phyloP scores from a whole-genome alignment of 306 rosid genomes.

The Astragalus glycyphyllos region DNA sequence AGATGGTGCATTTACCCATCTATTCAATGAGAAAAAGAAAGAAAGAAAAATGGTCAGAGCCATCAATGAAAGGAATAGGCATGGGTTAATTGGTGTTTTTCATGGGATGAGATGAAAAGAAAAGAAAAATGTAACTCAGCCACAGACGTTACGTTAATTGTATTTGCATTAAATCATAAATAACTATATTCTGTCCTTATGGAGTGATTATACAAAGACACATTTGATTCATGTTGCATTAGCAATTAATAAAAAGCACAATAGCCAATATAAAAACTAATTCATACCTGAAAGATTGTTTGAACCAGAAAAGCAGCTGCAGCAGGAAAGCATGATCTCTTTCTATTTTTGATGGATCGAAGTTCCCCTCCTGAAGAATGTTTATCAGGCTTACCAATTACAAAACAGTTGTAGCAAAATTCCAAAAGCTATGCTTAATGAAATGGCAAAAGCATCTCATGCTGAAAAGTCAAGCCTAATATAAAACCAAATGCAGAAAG shows the following conservation, averaged over 20 bases:
- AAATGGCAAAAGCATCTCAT: slow-evolving; percentile 32
- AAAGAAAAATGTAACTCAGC: neutral
- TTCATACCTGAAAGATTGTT: slow-evolving; percentile 81
- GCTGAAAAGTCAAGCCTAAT: slow-evolving; percentile 35
- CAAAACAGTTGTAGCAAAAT: slow-evolving; percentile 32
- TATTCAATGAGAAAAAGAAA: slow-evolving; percentile 43
- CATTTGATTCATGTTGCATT: slow-evolving; percentile 21
- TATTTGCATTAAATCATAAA: slow-evolving; percentile 33
- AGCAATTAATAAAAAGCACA: slow-evolving; percentile 20
- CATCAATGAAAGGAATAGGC: slow-evolving; percentile 8
- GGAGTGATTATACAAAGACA: slow-evolving; percentile 15
- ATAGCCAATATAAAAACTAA: slow-evolving; percentile 23
- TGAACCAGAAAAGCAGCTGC: slow-evolving; percentile 98
- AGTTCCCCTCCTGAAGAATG: slow-evolving; percentile 80
- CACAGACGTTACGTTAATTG: neutral
- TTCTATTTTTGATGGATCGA: slow-evolving; percentile 69
- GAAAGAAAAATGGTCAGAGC: slow-evolving; percentile 32
- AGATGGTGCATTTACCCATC: slow-evolving; percentile 87
- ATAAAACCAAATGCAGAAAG: slow-evolving; percentile 21
- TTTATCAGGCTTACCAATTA: slow-evolving; percentile 43
- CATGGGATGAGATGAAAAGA: neutral
- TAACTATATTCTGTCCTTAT: neutral
- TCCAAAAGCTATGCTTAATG: slow-evolving; percentile 18
- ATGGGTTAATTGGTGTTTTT: slow-evolving; percentile 21
- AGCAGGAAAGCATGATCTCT: slow-evolving; percentile 83